Base-by-base conservation (phyloP, 208 protist genomes). In the Leishmania mexicana region DNA sequence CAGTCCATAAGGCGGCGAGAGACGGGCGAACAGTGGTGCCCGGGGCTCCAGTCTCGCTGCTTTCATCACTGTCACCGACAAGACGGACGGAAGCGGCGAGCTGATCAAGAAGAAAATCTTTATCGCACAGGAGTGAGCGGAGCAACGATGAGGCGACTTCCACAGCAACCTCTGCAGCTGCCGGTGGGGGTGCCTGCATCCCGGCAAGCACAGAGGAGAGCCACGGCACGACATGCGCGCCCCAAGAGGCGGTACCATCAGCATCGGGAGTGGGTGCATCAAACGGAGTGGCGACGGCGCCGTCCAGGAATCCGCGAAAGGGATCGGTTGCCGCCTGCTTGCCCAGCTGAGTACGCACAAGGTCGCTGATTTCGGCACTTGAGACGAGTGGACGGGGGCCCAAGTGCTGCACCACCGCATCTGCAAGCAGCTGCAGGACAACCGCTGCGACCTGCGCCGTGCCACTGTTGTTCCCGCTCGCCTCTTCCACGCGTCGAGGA, bases 1-100 rank as follows among this genome's bases (percentile, higher is more conserved):
- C 76, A 21, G 42, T 45, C 76, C 76, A 80, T 51, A 80, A 51
- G 45, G 38, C 42, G 38, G 76, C 76, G 60, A 80, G 62, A 35
- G 76, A 54, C n/a, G 47, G 45, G 13, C 28, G 45, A 31, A 74
- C 8, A 8, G 70, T 35, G 28, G 45, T 74, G 24, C 45, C 24
- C 10, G 42, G 45, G 70, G 28, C 28, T 53, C 4, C 70, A 6
- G 10, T 17, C 45, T 15, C 70, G 51, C 24, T 28, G 45, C 28
- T 28, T 6, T 31, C 70, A 10, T 31, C 45, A 40, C 11, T n/a
- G 7, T n/a, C 19, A 54, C 45, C 70, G 28, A 54, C 70, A 54
- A 54, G 45, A 74, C 42, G 11, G n/a, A 42, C 73, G 64, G 45
- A 57, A 4, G 38, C 62, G 31, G 76, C 75, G 49, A 80, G 21